Base-by-base conservation (phyloP, 2,329 filamentous ascomycete genomes). In the Fonsecaea nubica region DNA sequence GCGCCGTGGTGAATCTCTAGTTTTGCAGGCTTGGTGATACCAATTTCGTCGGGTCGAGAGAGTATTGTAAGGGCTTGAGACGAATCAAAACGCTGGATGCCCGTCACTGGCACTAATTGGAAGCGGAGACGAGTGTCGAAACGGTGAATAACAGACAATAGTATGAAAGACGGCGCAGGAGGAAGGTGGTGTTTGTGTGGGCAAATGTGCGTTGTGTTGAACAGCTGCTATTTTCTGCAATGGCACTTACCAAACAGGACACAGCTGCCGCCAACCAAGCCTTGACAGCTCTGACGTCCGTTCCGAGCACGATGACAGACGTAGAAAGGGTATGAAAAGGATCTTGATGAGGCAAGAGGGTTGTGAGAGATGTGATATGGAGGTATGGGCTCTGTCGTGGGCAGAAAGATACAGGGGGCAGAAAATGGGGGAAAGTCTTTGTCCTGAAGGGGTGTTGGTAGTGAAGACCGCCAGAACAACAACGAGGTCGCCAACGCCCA, bases 341-440 rank as follows among this genome's bases (percentile, higher is more conserved):
- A 30, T 7, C 13, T 18, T 21, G 38, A 50, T 21, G 33, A 48
- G 25, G 30, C 8, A 59, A 57, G 13, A 42, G 54, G 38, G 36
- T 32, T 13, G 48, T 56, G 57, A 65, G 57, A 54, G 56, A 36
- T 33, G 30, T 42, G 30, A 36, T 57, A 48, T 36, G 57, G 50
- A 52, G 50, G 53, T 35, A 13, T 21, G 52, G 50, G 40, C 25
- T 15, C 48, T 21, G n/a, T 12, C 12, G 40, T n/a, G 35, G 33
- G 45, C 18, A n/a, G 45, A 10, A 53, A 18, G n/a, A 38, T 30
- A n/a, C 21, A 63, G 40, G 42, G 18, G 38, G 48, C 25, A 38
- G 48, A 60, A 60, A 36, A 21, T 10, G 40, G 57, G 40, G 38
- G 8, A 25, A 45, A 13, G 32, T 30, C 36, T 53, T 30, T 13